These are phyloP conservation scores for Trifolium pratense DNA, from an alignment of 306 rosid species.

Conservation along the genomic window DNA sequence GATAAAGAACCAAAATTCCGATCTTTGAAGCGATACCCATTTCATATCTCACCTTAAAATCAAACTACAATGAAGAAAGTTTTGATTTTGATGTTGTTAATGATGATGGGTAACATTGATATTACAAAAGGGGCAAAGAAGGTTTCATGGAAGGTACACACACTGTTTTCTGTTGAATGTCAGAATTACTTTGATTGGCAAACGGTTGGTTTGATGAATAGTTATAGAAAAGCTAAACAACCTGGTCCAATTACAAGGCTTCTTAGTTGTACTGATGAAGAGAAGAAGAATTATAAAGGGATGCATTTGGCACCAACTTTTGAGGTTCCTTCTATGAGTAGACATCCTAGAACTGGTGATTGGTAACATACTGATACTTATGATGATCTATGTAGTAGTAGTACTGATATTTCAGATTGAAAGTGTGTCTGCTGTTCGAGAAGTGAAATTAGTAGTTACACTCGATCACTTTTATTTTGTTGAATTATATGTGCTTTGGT, in stretches of 20 bases:
- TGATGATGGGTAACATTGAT: conserved; percentile 33
- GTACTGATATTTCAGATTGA: background rate
- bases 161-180: conserved; percentile 96
- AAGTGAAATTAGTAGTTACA: background rate
- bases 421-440: background rate
- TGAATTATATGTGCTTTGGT: background rate
- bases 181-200: conserved; percentile 99
- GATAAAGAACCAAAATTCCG: conserved; percentile 47
- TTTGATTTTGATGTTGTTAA: conserved; percentile 46
- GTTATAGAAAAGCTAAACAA: conserved; percentile 79
- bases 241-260: conserved; percentile 94
- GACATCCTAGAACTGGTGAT: conserved; percentile 96
- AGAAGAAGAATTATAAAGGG: conserved; percentile 86
- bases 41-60: conserved; percentile 51
- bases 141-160: conserved; percentile 75
- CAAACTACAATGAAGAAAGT: conserved; percentile 58
- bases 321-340: conserved; percentile 96
- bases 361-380: conserved; percentile 48
- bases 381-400: background rate
- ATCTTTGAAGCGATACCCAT: conserved; percentile 57
- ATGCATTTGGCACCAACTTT: conserved; percentile 96
- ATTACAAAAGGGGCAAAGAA: conserved; percentile 50
- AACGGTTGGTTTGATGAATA: conserved; percentile 89
- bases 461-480: background rate
- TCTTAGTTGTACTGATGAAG: conserved; percentile 91